Evolutionary conservation across 495 filamentous ascomycete genomes (phyloP), one percentile per base, ranked within the genome.

Genomic region (Tuber borchii): DNA sequence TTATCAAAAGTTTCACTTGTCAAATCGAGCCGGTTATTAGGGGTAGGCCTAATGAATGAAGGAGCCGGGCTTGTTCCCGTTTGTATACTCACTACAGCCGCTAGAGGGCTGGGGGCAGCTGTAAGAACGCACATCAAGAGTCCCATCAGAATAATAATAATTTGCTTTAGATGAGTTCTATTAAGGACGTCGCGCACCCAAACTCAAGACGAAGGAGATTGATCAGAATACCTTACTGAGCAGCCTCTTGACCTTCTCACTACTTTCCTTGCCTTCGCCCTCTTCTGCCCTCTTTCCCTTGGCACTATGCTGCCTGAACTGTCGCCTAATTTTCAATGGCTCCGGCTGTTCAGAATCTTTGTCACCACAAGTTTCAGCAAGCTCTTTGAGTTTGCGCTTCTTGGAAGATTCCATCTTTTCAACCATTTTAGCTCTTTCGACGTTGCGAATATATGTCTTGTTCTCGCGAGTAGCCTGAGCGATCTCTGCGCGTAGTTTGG

Each of bases 401-500:
- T 90, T 92, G 72, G 88, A 87, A 75, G 87, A 88, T 82, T 89
- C 85, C 80, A 93, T 93, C 9, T 89, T 90, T 71, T 90, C 89
- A 69, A 91, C 82, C 86, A 93, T 90, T 85, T 92, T 93, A 56
- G 88, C 89, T 78, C 86, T 87, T 85, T 93, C 91, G 74, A 95
- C 87, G 83, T 95, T 93, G 70, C 88, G 85, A 45, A 94, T 85
- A 79, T 95, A 97, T 77, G 89, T 87, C 86, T 93, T 93, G 83
- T 94, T 94, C 87, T 97, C 93, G 83, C 89, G 91, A 75, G 88
- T 90, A 12, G 90, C 90, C 84, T 90, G 87, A 78, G 88, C 87
- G 85, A 97, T 93, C 81, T 95, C 95, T 45, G 91, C 89, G 74
- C 92, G 86, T 87, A 94, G 89, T 80, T 90, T 89, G 75, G 90